These are phyloP conservation scores for Talaromyces borbonicus DNA, from an alignment of 495 filamentous ascomycete species.

Conservation along the genomic window DNA sequence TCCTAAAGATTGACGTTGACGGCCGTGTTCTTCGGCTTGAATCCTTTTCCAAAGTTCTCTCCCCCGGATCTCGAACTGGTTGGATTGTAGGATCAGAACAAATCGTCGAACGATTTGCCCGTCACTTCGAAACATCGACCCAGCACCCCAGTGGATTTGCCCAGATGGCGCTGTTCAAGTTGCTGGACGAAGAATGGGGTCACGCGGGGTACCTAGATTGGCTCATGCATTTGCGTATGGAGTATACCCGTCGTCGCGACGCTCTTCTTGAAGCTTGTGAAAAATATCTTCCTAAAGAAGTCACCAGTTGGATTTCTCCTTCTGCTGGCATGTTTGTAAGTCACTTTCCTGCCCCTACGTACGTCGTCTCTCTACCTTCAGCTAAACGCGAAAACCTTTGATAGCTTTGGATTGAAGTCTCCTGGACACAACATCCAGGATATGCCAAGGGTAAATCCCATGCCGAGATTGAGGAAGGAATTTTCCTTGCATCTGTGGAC, in stretches of 20 bases:
- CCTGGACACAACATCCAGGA: slow-evolving; percentile 63
- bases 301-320: slow-evolving; percentile 77
- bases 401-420: slow-evolving; percentile 75
- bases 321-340: slow-evolving; percentile 95
- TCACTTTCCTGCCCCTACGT: slow-evolving; percentile 15
- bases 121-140: slow-evolving; percentile 65
- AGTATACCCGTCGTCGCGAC: slow-evolving; percentile 74
- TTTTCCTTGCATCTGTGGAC: slow-evolving; percentile 64
- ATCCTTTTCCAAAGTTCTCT: slow-evolving; percentile 59
- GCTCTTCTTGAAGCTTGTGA: slow-evolving; percentile 76
- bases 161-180: slow-evolving; percentile 75
- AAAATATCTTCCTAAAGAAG: slow-evolving; percentile 59
- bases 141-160: slow-evolving; percentile 79
- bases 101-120: slow-evolving; percentile 67
- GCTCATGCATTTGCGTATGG: slow-evolving; percentile 72
- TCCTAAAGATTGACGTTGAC: slow-evolving; percentile 51
- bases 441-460: slow-evolving; percentile 43
- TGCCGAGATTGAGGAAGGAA: slow-evolving; percentile 69
- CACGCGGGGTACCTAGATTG: slow-evolving; percentile 86
- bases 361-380: not conserved
- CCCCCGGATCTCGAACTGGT: slow-evolving; percentile 50
- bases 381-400: not conserved
- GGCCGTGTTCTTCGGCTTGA: slow-evolving; percentile 61
- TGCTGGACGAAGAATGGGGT: slow-evolving; percentile 90
- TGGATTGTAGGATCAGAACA: slow-evolving; percentile 70